Evolutionary conservation across 495 filamentous ascomycete species (phyloP), one percentile per base, ranked within the genome.

Genomic region (Neurospora sp.): DNA sequence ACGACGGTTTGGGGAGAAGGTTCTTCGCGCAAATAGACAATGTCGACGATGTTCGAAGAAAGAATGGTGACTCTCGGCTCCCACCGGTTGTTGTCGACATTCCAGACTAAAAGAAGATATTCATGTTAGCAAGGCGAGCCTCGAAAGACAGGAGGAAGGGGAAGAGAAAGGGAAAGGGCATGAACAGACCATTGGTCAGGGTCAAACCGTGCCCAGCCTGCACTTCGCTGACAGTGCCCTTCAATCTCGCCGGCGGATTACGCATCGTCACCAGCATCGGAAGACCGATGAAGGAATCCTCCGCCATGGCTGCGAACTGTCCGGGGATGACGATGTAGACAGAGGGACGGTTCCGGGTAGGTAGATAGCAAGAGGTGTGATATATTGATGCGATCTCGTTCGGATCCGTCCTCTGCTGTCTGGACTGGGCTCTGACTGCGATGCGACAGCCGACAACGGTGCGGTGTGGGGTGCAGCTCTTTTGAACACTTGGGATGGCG

Each of bases 221-320:
- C 40, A 98, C 89, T 75, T 89, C 85, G 68, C 87, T 88, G 42
- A 99, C 90, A 31, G 89, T 87, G 53, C 95, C 95, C 74, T 88
- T 87, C 65, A 97, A 81, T 74, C 87, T 86, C 18, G 87, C 86
- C 2, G 87, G 86, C 38, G 93, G 93, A 69, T 89, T 81, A 70
- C 83, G 87, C 69, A 97, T 84, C 14, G 90, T 94, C 75, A 96
- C 89, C 70, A 91, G 80, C 79, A 97, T 92, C 72, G 90, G 89
- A 78, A 93, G 87, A 40, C 94, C 94, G 74, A 94, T 90, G 80
- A 96, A 95, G 75, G 91, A 86, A 73, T 78, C 48, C 27, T 78
- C 48, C 27, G 79, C 76, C 80, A 81, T 81, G 71, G 71, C 70
- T 44, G 71, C 59, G 37, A 74, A 44, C 39, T 65, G 53, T 35